These are phyloP conservation scores for Elaeis oleifera DNA, from an alignment of 202 grass and related monocot species.

Conservation along the genomic window DNA sequence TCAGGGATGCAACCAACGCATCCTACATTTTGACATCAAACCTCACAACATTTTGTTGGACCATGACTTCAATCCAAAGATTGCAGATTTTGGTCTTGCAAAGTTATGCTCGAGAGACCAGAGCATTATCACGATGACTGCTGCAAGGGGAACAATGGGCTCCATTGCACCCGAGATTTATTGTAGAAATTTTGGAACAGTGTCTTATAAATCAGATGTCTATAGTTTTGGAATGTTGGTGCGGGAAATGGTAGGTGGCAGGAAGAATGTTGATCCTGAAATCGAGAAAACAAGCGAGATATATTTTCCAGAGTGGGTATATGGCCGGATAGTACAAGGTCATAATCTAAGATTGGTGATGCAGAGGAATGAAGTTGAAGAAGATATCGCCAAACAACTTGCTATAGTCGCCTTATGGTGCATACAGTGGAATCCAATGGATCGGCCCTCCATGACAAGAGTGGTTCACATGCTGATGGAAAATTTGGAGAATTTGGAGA, in stretches of 20 bases:
- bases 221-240: no score
- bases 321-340: conserved; percentile 19
- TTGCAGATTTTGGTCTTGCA: no score
- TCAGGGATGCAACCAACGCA: no score
- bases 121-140: no score
- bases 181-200: no score
- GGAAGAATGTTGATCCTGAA: conserved; percentile 37
- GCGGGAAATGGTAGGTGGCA: conserved; percentile 40
- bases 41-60: no score
- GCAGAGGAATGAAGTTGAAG: conserved; percentile 10
- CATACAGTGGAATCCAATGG: conserved; percentile 49
- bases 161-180: no score
- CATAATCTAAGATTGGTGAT: conserved; percentile 11
- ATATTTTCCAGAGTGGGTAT: conserved; percentile 50
- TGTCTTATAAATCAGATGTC: no score
- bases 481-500: conserved; percentile 30
- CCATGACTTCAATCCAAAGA: no score
- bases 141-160: no score
- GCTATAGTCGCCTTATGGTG: conserved; percentile 48
- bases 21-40: no score
- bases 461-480: conserved; percentile 49
- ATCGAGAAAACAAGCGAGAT: conserved; percentile 20
- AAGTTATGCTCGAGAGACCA: no score
- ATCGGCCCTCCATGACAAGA: conserved; percentile 36
- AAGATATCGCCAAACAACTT: conserved; percentile 23